A percentile compares a stretch with the other conserved stretches of the same genome.
phyloP scores from a whole-genome alignment of 176 grass and related monocot species.

The Poa annua region DNA sequence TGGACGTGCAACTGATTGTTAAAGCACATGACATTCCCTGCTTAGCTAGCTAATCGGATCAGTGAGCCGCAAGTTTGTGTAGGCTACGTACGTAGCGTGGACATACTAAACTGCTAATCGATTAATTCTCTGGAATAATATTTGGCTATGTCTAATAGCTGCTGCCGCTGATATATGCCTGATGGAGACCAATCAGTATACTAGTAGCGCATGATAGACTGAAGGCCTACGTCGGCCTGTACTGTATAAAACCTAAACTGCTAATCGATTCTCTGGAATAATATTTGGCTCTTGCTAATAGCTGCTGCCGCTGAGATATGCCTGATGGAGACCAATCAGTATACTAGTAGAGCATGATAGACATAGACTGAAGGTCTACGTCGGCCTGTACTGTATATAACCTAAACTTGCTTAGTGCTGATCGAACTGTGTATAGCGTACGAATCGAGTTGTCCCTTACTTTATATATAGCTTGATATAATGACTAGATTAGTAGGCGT shows the following conservation, averaged over 20 bases:
- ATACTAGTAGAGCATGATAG: not conserved
- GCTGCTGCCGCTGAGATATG: not conserved
- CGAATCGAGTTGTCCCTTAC: not conserved
- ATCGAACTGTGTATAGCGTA: too few species aligned
- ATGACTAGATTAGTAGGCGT: not conserved
- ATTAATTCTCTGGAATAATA: not conserved
- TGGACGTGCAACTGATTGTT: not conserved
- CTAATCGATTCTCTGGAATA: not conserved
- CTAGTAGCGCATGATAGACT: not conserved
- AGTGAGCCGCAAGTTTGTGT: not conserved
- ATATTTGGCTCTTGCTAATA: not conserved
- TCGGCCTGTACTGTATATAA: conserved; percentile 4
- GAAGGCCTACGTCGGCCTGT: not conserved
- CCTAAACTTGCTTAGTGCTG: too few species aligned
- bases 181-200: not conserved
- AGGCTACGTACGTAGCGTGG: not conserved
- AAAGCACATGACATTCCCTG: not conserved
- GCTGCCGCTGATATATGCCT: not conserved
- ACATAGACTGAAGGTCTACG: not conserved
- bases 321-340: not conserved
- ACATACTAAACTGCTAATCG: not conserved
- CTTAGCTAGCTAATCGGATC: not conserved
- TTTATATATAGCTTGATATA: conserved; percentile 9
- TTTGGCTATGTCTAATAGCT: not conserved
- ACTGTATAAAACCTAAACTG: conserved; percentile 10